Evolutionary conservation across 1,139 yeast species (phyloP), one percentile per base, ranked within the genome.

Genomic region (Diutina scorzettiae): DNA sequence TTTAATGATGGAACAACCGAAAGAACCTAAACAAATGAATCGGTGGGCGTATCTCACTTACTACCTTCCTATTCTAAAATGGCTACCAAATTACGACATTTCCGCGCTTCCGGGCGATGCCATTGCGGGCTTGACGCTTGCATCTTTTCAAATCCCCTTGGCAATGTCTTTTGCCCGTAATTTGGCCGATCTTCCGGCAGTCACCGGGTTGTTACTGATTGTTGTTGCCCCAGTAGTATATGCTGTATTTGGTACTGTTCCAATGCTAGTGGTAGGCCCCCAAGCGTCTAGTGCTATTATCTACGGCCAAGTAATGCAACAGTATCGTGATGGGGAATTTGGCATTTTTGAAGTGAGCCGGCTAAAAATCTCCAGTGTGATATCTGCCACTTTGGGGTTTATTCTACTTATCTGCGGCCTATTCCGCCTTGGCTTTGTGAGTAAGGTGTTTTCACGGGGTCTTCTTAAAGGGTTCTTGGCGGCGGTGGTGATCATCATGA

Each of bases 401-500:
- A 48, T 60, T 2, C 49, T 62, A 12, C 47, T 62, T 12, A 62
- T 54, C 2, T 49, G 59, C 25, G 66, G 66, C 1, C 42, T 62
- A 6, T 49, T 56, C 18, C 44, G 66, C 17, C 51, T 59, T 30
- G 66, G 66, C 1, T 62, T 59, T 45, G 49, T 62, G 41, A 64
- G 59, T 46, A 60, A 54, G 41, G 59, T 62, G 14, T 51, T 62
- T 37, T 57, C 62, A 25, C 49, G 66, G 28, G 59, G 66, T 1
- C 47, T 62, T 16, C 48, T 62, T 11, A 62, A 61, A 43, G 66
- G 66, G 1, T 62, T 62, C 37, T 48, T 62, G 16, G 65, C 62
- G 2, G 66, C 66, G 16, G 59, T 62, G 62, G 66, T 66, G 5
- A 45, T 58, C 9, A 58, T 62, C 28, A 62, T 62, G 65, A 60